Evolutionary conservation across 192 early-diverging fungal species (phyloP).

Genomic region (Endogone sp.): DNA sequence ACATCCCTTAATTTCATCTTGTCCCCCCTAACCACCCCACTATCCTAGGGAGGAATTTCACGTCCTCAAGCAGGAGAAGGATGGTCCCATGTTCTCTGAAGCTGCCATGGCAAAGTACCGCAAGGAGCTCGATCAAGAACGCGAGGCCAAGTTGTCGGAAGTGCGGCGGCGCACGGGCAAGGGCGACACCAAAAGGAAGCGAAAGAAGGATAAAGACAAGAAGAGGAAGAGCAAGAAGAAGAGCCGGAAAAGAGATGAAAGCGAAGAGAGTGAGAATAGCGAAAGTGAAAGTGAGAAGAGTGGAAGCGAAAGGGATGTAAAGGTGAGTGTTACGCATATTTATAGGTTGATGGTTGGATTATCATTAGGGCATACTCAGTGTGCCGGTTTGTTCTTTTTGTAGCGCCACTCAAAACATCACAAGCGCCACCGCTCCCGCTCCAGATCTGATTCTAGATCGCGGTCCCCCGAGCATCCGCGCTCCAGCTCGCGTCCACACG

Average conservation of each 20-base stretch:
- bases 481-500: not conserved
- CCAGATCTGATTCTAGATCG: not conserved
- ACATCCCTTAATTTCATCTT: not conserved
- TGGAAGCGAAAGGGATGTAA: not conserved
- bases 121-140: slow-evolving; percentile 15
- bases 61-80: slow-evolving; percentile 18
- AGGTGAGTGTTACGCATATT: too few relatives aligned
- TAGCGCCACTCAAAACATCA: not conserved
- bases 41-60: slow-evolving; percentile 17
- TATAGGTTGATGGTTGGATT: too few relatives aligned
- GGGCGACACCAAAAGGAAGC: not conserved
- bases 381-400: too few relatives aligned
- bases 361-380: too few relatives aligned
- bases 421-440: not conserved
- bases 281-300: slow-evolving; percentile 5
- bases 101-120: slow-evolving; percentile 19
- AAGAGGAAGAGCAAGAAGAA: slow-evolving; percentile 1
- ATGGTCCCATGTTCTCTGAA: slow-evolving; percentile 18
- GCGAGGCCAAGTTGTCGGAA: slow-evolving; percentile 10
- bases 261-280: not conserved
- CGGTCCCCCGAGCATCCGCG: too few relatives aligned
- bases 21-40: not conserved
- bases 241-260: slow-evolving; percentile 10
- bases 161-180: slow-evolving; percentile 1
- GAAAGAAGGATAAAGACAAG: not conserved